These are phyloP conservation scores for Mallotus repandus DNA, from an alignment of 441 rosid genomes.

Conservation along the genomic window DNA sequence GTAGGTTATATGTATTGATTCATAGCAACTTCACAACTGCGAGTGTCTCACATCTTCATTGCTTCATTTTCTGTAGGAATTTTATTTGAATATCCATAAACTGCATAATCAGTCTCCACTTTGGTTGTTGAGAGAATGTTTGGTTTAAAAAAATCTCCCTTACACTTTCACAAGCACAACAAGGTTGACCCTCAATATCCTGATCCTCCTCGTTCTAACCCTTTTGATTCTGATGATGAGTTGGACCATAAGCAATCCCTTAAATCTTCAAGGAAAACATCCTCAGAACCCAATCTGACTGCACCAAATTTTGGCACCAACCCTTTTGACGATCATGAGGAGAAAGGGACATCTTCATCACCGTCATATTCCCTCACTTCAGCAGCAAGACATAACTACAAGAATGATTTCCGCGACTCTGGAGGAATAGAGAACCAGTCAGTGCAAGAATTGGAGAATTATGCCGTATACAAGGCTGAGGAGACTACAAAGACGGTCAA, in stretches of 20 bases:
- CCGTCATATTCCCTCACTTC: slow-evolving; percentile 37
- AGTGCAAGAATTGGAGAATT: slow-evolving; percentile 76
- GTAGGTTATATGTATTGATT: background rate
- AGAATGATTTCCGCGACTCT: slow-evolving; percentile 63
- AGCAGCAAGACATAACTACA: slow-evolving; percentile 48
- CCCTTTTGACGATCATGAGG: slow-evolving; percentile 60
- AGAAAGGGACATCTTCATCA: slow-evolving; percentile 34
- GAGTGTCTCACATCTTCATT: slow-evolving; percentile 14
- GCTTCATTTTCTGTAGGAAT: slow-evolving; percentile 13
- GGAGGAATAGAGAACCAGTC: slow-evolving; percentile 86
- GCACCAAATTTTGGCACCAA: slow-evolving; percentile 36
- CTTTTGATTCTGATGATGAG: slow-evolving; percentile 80
- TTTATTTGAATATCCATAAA: slow-evolving; percentile 20
- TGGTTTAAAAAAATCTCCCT: slow-evolving; percentile 53
- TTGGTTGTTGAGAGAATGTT: slow-evolving; percentile 41
- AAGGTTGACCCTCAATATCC: slow-evolving; percentile 39
- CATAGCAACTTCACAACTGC: background rate
- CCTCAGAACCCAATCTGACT: slow-evolving; percentile 47
- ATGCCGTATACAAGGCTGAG: slow-evolving; percentile 80
- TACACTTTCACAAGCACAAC: slow-evolving; percentile 45
- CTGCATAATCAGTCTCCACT: slow-evolving; percentile 15
- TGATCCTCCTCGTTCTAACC: slow-evolving; percentile 56
- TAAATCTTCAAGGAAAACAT: slow-evolving; percentile 47
- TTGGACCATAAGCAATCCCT: slow-evolving; percentile 42
- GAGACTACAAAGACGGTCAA: slow-evolving; percentile 79